Evolutionary conservation across 768 basidiomycete species (phyloP).

Genomic region (Trametes cingulata): DNA sequence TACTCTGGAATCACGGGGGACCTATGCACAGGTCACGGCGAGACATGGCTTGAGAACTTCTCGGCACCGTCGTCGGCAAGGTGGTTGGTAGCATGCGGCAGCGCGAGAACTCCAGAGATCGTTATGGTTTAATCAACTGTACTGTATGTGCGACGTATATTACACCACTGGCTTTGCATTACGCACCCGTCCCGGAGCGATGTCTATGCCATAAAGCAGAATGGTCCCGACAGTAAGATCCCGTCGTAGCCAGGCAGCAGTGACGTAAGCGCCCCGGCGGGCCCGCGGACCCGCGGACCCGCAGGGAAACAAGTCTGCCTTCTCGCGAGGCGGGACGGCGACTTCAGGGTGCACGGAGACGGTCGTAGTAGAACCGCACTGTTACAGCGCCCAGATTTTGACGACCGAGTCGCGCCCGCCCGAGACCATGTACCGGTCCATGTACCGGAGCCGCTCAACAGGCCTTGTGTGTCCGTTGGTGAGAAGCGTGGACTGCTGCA

Average conservation of each 20-base stretch:
- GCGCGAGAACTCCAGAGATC: neutral
- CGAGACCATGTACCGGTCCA: slow-evolving; percentile 92
- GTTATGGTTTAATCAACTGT: slow-evolving; percentile 15
- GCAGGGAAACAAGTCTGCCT: neutral
- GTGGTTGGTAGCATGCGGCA: slow-evolving; percentile 6
- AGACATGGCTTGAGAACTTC: no score
- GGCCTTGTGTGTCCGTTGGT: slow-evolving; percentile 96
- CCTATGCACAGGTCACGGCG: no score
- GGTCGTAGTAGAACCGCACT: neutral
- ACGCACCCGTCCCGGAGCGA: neutral
- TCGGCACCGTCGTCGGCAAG: neutral
- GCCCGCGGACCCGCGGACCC: neutral
- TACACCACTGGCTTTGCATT: slow-evolving; percentile 11
- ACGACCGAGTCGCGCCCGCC: slow-evolving; percentile 85
- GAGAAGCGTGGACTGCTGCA: slow-evolving; percentile 79
- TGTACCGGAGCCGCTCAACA: slow-evolving; percentile 86
- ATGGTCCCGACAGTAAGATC: neutral
- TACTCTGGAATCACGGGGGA: neutral
- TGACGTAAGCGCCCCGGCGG: neutral
- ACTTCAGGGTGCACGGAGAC: neutral
- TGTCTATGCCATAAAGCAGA: neutral
- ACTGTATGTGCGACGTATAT: slow-evolving; percentile 22
- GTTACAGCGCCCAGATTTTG: slow-evolving; percentile 92
- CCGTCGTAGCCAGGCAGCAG: neutral
- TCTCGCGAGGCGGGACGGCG: neutral